A percentile compares a stretch with the other conserved stretches of the same genome.
Conservation (phyloP, 1,284 basidiomycete species). For the Schizopora paradoxa region DNA sequence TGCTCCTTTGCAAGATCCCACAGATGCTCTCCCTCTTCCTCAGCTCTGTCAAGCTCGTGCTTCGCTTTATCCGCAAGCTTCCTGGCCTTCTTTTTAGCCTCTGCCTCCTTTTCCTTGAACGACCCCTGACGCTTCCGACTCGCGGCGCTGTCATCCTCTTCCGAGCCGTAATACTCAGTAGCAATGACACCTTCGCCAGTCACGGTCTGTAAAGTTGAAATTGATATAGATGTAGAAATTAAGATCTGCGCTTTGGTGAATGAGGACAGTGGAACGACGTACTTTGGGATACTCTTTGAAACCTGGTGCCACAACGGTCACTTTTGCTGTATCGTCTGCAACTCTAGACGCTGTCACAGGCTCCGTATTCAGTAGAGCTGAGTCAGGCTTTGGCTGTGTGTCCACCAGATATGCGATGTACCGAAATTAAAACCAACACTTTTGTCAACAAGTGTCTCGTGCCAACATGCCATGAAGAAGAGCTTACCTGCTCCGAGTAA, state of each 20-base stretch:
- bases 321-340: constrained; percentile 47
- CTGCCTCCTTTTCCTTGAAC: constrained; percentile 11
- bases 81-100: constrained; percentile 18
- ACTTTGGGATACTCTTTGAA: constrained; percentile 42
- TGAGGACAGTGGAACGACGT: not conserved
- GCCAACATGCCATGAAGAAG: constrained; percentile 7
- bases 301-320: constrained; percentile 46
- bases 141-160: constrained; percentile 6
- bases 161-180: constrained; percentile 15
- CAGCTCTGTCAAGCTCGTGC: constrained; percentile 41
- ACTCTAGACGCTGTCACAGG: constrained; percentile 35
- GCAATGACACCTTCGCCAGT: constrained; percentile 29
- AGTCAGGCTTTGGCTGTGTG: constrained; percentile 57
- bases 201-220: constrained; percentile 24
- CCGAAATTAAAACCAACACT: not conserved
- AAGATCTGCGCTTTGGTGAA: not conserved
- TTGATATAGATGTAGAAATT: not conserved
- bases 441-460: not conserved
- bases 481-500: constrained; percentile 36
- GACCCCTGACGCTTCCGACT: constrained; percentile 8
- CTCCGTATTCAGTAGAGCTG: constrained; percentile 53
- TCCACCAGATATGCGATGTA: too few relatives aligned
- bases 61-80: constrained; percentile 23
- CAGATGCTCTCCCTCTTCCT: constrained; percentile 47
- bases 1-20: constrained; percentile 57